These are phyloP conservation scores for Pyrus bretschneideri DNA, from an alignment of 306 rosid genomes.

Conservation along the genomic window DNA sequence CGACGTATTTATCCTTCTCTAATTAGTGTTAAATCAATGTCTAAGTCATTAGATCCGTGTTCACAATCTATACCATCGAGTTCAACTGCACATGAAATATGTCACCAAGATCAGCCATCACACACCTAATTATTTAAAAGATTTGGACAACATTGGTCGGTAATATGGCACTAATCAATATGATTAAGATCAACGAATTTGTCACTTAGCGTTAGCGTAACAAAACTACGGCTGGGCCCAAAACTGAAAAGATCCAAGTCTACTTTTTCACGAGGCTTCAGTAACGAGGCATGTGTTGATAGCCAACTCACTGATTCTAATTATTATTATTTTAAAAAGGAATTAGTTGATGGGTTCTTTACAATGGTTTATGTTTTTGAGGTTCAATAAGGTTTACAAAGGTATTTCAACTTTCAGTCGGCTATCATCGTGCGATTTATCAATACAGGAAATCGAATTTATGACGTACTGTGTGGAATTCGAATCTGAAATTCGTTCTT, in stretches of 20 bases:
- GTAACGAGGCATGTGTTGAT: background rate
- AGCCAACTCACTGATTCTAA: background rate
- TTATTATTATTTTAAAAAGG: background rate
- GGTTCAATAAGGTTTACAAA: rapidly evolving
- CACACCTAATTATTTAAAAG: background rate
- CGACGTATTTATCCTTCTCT: background rate
- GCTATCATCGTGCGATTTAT: rapidly evolving
- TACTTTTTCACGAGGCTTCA: background rate
- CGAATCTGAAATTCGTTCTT: rapidly evolving
- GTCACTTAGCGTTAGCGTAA: background rate
- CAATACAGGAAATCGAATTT: rapidly evolving
- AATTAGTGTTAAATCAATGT: background rate
- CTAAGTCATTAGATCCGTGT: too few relatives aligned
- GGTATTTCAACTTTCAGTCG: rapidly evolving
- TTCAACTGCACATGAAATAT: background rate
- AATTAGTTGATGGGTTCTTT: rapidly evolving
- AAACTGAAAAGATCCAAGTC: background rate
- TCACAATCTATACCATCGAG: background rate
- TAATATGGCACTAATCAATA: background rate
- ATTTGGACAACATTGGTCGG: background rate
- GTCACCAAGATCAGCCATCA: background rate
- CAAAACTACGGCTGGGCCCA: background rate
- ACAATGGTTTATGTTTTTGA: rapidly evolving
- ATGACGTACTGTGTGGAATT: rapidly evolving
- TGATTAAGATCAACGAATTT: background rate